A percentile compares a stretch with the other conserved stretches of the same genome.
Conservation (phyloP, 192 early-diverging fungal genomes). For the Umbelopsis isabellina region DNA sequence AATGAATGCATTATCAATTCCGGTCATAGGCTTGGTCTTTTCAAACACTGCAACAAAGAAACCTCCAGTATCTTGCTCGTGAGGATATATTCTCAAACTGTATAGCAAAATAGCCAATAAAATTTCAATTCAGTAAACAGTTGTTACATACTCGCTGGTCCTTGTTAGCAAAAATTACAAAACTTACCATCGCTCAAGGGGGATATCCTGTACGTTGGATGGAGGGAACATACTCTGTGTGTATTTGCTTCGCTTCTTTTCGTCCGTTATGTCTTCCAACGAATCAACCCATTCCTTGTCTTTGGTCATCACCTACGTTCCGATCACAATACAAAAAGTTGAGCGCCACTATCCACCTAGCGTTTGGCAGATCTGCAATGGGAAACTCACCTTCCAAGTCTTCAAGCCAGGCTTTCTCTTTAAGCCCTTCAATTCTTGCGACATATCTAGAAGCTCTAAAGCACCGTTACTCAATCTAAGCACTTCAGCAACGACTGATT, state of each 20-base stretch:
- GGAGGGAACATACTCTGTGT: conserved; percentile 65
- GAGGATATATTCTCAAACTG: conserved; percentile 90
- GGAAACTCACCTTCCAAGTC: conserved; percentile 76
- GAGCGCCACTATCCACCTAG: neutral
- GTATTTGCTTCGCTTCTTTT: conserved; percentile 49
- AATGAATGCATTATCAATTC: conserved; percentile 44
- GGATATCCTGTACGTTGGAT: conserved; percentile 57
- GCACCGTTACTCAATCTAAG: conserved; percentile 69
- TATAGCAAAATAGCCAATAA: conserved; percentile 2
- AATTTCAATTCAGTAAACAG: conserved; percentile 2
- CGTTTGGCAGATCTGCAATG: neutral
- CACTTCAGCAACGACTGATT: conserved; percentile 90
- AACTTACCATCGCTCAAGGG: conserved; percentile 68
- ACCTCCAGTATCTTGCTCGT: conserved; percentile 94
- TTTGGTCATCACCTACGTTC: conserved; percentile 63
- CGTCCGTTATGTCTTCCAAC: conserved; percentile 48
- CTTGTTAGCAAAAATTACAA: too few relatives aligned
- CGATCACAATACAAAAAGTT: neutral
- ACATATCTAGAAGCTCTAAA: conserved; percentile 87
- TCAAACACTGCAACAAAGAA: conserved; percentile 98
- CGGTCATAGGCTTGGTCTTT: conserved; percentile 78
- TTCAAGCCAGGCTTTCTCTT: conserved; percentile 81
- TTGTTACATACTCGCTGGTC: neutral
- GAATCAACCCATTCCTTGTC: conserved; percentile 62
- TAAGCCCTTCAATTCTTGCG: conserved; percentile 74